Base-by-base conservation (phyloP, 768 basidiomycete genomes). In the Naganishia vishniacii region DNA sequence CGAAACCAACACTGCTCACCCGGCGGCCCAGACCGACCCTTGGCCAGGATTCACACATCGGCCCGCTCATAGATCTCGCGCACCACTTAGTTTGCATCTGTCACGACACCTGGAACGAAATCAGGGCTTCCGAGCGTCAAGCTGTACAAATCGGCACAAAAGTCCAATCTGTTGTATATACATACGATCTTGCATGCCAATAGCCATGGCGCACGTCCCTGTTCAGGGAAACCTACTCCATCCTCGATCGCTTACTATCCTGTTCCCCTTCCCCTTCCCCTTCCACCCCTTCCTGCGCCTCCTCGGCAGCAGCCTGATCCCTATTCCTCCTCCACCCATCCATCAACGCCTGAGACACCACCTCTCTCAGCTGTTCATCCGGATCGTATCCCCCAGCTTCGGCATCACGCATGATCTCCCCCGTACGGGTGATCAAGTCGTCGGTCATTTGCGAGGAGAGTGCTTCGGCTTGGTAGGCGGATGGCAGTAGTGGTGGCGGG, bases 371-470 rank as follows among this genome's bases (percentile, higher is more conserved):
- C 70, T 85, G 80, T 51, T 77, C 78, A 23, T 89, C 86, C 34
- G 84, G 85, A 75, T 88, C 84, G 31, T 80, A 78, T 7, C 86
- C 87, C 67, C 84, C 77, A 48, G 75, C 75, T 67, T 83, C 80
- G 25, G 82, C 82, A 40, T 81, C 83, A 62, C 81, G 80, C 81
- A 88, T 84, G 72, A 91, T 86, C 59, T 82, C 81, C 70, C 84
- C 81, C 42, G 87, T 84, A 26, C 83, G 83, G 58, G 79, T 77
- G 79, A 91, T 83, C 65, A 91, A 81, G 20, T 81, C 80, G 29
- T 83, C 81, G 4, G 89, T 88, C 64, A 91, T 82, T 34, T 80
- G 77, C 70, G 89, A 86, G n/a, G 88, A 84, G 34, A 83, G 83
- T 31, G 77, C 77, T 64, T 91, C 83, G 75, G 88, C 85, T 23